Base-by-base conservation (phyloP, 306 rosid species). In the Fagus sylvatica region DNA sequence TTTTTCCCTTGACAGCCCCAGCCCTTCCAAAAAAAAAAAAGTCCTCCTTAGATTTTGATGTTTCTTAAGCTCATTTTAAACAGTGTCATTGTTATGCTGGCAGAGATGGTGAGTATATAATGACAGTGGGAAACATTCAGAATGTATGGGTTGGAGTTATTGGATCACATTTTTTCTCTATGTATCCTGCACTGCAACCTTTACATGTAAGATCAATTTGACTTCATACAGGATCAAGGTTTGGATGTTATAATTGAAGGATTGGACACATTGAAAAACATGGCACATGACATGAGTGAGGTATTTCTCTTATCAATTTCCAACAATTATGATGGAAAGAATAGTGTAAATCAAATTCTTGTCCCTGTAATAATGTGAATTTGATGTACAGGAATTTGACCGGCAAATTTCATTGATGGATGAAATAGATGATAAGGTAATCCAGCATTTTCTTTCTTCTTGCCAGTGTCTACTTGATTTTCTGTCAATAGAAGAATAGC, bases 231-330 rank as follows among this genome's bases (percentile, higher is more conserved):
- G 87, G 87, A 86, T 80, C 75, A 82, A 80, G 84, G 81, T 32
- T 76, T 85, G 36, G 85, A 85, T 48, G 84, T 79, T 7, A 85
- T 85, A 79, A 82, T 75, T 13, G 80, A 79, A 73, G 89, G 87
- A 59, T 74, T 86, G 68, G 80, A 74, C 74, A 79, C 84, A 70
- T 74, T 86, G 81, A 82, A 86, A 68, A 66, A 82, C 22, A 72
- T 86, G 89, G 85, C 89, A 17, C 77, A 73, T 42, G 83, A 86
- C 73, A 62, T 82, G 83, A 80, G 82, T 74, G 89, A 85, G 87
- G 86, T 85, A 40, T 51, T 74, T 48, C 79, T 56, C 39, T 73
- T 43, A 1, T 28, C 3, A 48, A 42, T 51, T n/a, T 6, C 19
- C 22, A 2, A 48, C 61, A 51, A 12, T 7, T 28, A 4, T 46